These are phyloP conservation scores for Celoporthe dispersa DNA, from an alignment of 2,329 filamentous ascomycete genomes.

Conservation along the genomic window DNA sequence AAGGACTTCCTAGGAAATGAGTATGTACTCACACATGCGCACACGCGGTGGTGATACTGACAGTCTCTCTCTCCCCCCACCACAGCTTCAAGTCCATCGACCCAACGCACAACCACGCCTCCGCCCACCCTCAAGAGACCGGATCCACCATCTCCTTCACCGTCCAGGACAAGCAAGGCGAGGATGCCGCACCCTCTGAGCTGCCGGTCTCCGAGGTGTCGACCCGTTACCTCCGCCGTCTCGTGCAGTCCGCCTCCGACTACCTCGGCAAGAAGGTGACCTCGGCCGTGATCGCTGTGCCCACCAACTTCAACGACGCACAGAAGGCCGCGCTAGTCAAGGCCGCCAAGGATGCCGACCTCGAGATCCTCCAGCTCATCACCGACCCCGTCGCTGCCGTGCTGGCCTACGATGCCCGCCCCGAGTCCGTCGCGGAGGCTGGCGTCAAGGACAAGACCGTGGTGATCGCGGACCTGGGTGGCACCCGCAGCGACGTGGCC, in stretches of 20 bases:
- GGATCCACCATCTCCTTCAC: constrained; percentile 77
- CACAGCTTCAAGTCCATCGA: constrained; percentile 89
- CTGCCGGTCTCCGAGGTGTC: constrained; percentile 81
- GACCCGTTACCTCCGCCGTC: constrained; percentile 80
- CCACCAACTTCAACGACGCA: constrained; percentile 88
- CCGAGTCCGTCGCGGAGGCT: constrained; percentile 56
- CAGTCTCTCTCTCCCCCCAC: not conserved
- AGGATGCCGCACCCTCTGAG: constrained; percentile 63
- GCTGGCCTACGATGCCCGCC: constrained; percentile 87
- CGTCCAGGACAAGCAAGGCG: constrained; percentile 74
- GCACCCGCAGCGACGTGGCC: constrained; percentile 88
- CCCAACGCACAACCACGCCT: constrained; percentile 90
- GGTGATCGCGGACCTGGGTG: constrained; percentile 90
- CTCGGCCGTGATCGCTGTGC: constrained; percentile 91
- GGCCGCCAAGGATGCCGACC: constrained; percentile 76
- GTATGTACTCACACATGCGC: constrained; percentile 53
- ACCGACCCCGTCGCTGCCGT: constrained; percentile 87
- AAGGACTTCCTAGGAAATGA: constrained; percentile 94
- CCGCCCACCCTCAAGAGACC: constrained; percentile 82
- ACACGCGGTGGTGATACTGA: constrained; percentile 28
- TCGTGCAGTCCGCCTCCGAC: constrained; percentile 83
- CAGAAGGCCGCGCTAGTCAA: constrained; percentile 81
- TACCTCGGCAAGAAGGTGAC: constrained; percentile 93
- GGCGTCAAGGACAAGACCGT: constrained; percentile 82
- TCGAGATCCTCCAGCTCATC: constrained; percentile 93